Percentiles rank a stretch among this genome's conserved stretches.
Conservation (phyloP, 768 basidiomycete species). For the Mycena vulgaris region DNA sequence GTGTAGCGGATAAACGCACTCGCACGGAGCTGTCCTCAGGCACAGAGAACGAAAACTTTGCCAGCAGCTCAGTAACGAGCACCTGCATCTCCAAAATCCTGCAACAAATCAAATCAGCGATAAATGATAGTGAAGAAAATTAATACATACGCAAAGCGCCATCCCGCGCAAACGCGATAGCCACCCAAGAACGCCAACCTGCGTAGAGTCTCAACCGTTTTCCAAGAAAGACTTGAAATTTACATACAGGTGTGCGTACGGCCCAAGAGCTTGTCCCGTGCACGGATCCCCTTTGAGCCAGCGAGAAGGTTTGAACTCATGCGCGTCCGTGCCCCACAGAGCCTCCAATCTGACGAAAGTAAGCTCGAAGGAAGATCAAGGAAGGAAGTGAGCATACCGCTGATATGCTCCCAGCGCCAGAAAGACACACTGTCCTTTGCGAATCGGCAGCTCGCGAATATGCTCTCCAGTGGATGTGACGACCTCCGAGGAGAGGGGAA, state of each 20-base stretch:
- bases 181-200: conserved; percentile 15
- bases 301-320: conserved; percentile 26
- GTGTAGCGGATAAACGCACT: conserved; percentile 11
- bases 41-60: conserved; percentile 25
- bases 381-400: conserved; percentile 23
- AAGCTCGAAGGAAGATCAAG: neutral
- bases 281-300: conserved; percentile 16
- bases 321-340: conserved; percentile 33
- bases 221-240: neutral
- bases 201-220: conserved; percentile 11
- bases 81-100: conserved; percentile 31
- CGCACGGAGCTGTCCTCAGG: conserved; percentile 17
- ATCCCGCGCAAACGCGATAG: conserved; percentile 19
- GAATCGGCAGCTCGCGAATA: conserved; percentile 24
- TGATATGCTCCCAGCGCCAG: conserved; percentile 30
- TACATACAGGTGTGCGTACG: conserved; percentile 36
- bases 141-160: conserved; percentile 28
- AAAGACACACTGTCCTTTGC: conserved; percentile 29
- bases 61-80: conserved; percentile 18
- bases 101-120: conserved; percentile 5
- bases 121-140: neutral
- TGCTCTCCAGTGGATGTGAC: conserved; percentile 7
- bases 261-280: conserved; percentile 22
- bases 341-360: conserved; percentile 14
- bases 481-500: conserved; percentile 27